Conservation (phyloP, 192 early-diverging fungal genomes). For the Backusella macrospora region DNA sequence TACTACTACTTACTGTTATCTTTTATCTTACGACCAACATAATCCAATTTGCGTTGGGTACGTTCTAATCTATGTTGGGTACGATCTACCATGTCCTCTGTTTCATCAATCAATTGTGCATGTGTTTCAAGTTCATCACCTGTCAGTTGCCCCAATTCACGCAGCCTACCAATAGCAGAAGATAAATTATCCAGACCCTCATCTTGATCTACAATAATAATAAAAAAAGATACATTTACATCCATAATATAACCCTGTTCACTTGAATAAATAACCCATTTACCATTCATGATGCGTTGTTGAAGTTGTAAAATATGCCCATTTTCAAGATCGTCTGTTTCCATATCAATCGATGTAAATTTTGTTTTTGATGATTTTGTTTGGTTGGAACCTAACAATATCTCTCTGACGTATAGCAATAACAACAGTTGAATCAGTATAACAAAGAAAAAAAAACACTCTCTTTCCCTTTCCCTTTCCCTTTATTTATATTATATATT, state of each 20-base stretch:
- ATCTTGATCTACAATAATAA: constrained; percentile 67
- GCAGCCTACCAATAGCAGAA: constrained; percentile 64
- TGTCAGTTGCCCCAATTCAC: constrained; percentile 71
- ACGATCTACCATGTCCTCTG: constrained; percentile 63
- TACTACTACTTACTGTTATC: constrained; percentile 50
- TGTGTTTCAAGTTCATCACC: constrained; percentile 76
- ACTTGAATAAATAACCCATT: not conserved
- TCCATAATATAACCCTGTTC: no score
- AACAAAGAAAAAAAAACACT: not conserved
- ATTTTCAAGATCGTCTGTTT: constrained; percentile 47
- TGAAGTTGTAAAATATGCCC: constrained; percentile 63
- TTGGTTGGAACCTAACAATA: not conserved
- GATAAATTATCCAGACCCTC: constrained; percentile 68
- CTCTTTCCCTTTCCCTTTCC: constrained; percentile 27
- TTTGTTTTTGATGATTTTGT: not conserved
- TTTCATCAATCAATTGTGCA: constrained; percentile 71
- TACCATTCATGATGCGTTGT: constrained; percentile 67
- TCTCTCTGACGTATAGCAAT: not conserved
- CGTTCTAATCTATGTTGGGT: constrained; percentile 48
- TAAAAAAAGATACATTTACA: not conserved
- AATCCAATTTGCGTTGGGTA: constrained; percentile 52
- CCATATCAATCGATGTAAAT: constrained; percentile 33
- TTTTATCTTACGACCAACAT: constrained; percentile 55
- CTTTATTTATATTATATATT: constrained; percentile 8
- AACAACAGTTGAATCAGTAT: not conserved